Base-by-base conservation (phyloP, 805 yeast species). In the Ogataea minuta region DNA sequence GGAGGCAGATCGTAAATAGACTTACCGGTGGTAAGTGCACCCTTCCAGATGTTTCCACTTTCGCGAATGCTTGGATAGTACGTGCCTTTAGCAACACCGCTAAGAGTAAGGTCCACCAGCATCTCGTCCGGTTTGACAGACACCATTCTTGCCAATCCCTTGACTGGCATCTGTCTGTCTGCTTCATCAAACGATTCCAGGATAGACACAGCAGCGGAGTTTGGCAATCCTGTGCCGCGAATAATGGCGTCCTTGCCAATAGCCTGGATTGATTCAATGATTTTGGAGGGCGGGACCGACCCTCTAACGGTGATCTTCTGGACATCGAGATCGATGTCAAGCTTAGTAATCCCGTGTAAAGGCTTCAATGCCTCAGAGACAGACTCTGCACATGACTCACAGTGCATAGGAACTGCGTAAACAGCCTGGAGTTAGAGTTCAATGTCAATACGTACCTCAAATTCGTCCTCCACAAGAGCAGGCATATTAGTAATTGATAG, bases 161-260 rank as follows among this genome's bases (percentile, higher is more conserved):
- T 79, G 16, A 91, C 95, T 0, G 90, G 85, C 27, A 70, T 68
- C 10, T 58, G 57, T 12, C 47, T 43, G 47, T 73, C 76, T 19
- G 63, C 64, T 2, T 66, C 64, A 34, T 69, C 76, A 52, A 82
- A 84, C 13, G 84, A 73, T 58, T 91, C 98, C 41, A 90, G 63
- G 33, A 90, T 90, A 49, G 93, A 79, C 23, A 90, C 98, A 0
- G 96, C 96, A 0, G 97, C 95, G 13, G 85, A 74, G 59, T 90
- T 82, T 12, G 95, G 82, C 41, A 69, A 72, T 3, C 97, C 97
- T 0, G 96, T 79, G 6, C 98, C 98, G 44, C 98, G 71, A 16
- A 91, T 83, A 48, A 91, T 86, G 3, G 96, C 96, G 56, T 91
- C 97, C 48, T 79, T 76, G 1, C 97, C 96, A 3, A 81, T 79